phyloP scores from a whole-genome alignment of 345 rosid species.

The Passiflora organensis region DNA sequence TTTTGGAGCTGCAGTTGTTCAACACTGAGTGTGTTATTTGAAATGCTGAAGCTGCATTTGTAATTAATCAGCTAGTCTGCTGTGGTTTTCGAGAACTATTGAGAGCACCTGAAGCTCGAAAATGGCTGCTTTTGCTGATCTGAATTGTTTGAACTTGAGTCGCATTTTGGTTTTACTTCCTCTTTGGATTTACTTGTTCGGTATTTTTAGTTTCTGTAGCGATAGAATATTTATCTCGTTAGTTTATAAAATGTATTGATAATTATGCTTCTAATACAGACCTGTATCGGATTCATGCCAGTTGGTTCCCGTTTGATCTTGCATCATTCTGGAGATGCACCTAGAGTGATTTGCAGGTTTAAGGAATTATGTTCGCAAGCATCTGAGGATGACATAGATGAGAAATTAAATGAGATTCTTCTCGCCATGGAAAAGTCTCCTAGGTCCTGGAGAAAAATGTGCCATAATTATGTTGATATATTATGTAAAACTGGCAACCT shows the following conservation, averaged over 20 bases:
- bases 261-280: slow-evolving; percentile 41
- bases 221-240: no score
- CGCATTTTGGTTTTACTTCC: not conserved
- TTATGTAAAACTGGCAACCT: slow-evolving; percentile 46
- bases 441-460: slow-evolving; percentile 20
- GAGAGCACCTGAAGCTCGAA: no score
- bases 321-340: slow-evolving; percentile 18
- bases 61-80: no score
- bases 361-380: slow-evolving; percentile 28
- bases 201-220: not conserved
- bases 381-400: slow-evolving; percentile 27
- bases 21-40: no score
- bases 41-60: no score
- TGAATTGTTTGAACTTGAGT: not conserved
- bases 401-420: slow-evolving; percentile 29
- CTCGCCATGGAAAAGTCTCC: slow-evolving; percentile 24
- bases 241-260: slow-evolving; percentile 7
- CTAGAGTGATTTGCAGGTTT: slow-evolving; percentile 17
- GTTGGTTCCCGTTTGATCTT: slow-evolving; percentile 27
- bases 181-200: not conserved
- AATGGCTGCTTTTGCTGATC: not conserved
- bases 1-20: not conserved
- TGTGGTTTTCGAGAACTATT: no score
- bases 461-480: slow-evolving; percentile 27
- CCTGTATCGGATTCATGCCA: slow-evolving; percentile 27